Evolutionary conservation across 2,329 filamentous ascomycete genomes (phyloP).

Genomic region (Knufia petricola): DNA sequence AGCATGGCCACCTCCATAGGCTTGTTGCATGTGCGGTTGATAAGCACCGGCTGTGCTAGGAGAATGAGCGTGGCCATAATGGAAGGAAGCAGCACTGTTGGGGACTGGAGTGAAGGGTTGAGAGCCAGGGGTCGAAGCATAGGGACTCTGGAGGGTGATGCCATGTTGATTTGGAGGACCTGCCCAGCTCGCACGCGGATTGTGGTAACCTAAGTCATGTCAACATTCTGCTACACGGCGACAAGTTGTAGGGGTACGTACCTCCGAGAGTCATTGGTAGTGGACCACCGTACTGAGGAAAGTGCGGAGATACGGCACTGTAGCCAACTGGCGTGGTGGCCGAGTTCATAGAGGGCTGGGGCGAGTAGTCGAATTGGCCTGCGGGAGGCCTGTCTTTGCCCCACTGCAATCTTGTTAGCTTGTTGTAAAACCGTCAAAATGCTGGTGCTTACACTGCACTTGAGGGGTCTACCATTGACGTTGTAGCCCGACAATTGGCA

Average conservation of each 20-base stretch:
- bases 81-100: constrained; percentile 2
- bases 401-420: constrained; percentile 56
- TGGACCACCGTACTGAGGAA: constrained; percentile 84
- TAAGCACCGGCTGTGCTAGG: constrained; percentile 4
- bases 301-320: constrained; percentile 71
- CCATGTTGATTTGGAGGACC: constrained; percentile 1
- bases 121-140: background rate
- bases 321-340: constrained; percentile 58
- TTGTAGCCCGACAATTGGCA: constrained; percentile 97
- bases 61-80: constrained; percentile 1
- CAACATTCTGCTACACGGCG: background rate
- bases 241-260: constrained; percentile 21
- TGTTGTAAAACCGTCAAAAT: no score
- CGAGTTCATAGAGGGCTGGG: constrained; percentile 63
- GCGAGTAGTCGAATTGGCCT: constrained; percentile 70
- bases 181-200: constrained; percentile 7
- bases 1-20: constrained; percentile 2
- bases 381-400: constrained; percentile 95
- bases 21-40: constrained; percentile 6
- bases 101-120: constrained; percentile 7
- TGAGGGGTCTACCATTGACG: constrained; percentile 89
- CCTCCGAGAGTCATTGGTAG: constrained; percentile 53
- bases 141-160: background rate
- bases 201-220: background rate
- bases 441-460: constrained; percentile 90